These are phyloP conservation scores for Rosa rugosa DNA, from an alignment of 306 rosid species.

Conservation along the genomic window DNA sequence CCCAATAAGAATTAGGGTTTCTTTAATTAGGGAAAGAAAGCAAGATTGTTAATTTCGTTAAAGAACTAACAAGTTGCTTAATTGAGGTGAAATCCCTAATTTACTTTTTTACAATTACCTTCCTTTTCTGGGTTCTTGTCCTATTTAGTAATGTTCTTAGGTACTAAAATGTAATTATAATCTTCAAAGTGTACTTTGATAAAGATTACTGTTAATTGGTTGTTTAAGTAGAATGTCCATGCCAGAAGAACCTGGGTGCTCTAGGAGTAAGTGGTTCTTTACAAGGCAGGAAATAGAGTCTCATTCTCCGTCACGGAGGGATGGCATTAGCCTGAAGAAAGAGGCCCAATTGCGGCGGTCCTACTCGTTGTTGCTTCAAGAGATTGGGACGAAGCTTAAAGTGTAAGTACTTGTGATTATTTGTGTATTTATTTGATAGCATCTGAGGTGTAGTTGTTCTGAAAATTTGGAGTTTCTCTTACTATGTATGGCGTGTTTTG, in stretches of 20 bases:
- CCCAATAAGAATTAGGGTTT: background rate
- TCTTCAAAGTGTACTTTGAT: background rate
- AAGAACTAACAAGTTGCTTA: background rate
- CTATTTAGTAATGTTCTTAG: background rate
- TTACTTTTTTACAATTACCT: background rate
- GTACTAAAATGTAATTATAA: background rate
- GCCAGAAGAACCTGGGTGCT: constrained; percentile 21
- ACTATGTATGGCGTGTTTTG: background rate
- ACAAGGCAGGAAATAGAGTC: constrained; percentile 37
- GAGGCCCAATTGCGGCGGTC: constrained; percentile 40
- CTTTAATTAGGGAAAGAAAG: background rate
- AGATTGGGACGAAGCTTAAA: constrained; percentile 46
- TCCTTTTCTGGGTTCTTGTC: background rate
- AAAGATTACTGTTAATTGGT: background rate
- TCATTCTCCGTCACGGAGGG: constrained; percentile 46
- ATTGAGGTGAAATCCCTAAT: background rate
- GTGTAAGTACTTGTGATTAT: constrained; percentile 31
- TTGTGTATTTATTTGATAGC: too few relatives aligned
- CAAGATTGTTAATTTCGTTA: background rate
- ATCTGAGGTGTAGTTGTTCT: background rate
- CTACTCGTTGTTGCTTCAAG: constrained; percentile 45
- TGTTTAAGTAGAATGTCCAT: constrained; percentile 17
- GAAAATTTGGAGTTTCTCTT: background rate
- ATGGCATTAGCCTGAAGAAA: constrained; percentile 37
- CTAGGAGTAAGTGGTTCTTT: constrained; percentile 37